Base-by-base conservation (phyloP, 2,329 filamentous ascomycete genomes). In the Gnomoniopsis smithogilvyi region DNA sequence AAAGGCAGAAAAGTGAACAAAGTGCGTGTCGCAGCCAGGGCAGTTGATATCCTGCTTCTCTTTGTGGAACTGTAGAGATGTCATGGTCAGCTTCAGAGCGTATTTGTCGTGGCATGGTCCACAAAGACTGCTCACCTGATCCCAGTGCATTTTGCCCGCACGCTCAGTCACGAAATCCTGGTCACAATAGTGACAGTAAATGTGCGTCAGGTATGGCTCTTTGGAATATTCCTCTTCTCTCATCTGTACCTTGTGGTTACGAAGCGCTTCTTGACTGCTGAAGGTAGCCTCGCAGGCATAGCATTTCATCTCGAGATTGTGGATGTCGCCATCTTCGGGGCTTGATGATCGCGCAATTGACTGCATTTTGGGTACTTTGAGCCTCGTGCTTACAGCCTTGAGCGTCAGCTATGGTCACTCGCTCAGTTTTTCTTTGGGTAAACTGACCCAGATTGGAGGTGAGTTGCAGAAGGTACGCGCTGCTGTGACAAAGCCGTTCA, bases 21-120 rank as follows among this genome's bases (percentile, higher is more conserved):
- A 82, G 1, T 67, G 67, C 2, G 64, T 60, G 0, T 65, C 53
- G 59, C 81, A 84, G 26, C 76, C 80, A 1, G 79, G 79, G 51
- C 81, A 84, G 2, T 62, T 50, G 1, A 84, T 70, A 1, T 73
- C 60, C 55, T 80, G 76, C 19, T 69, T 64, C 14, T 71, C 63
- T 6, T 71, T 70, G 58, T 81, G 79, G 12, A 63, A 51, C 76
- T 80, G 6, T 1, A 6, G 10, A 22, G 6, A 36, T 47, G 11
- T 41, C 22, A 51, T 43, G 19, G 12, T 36, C n/a, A 21, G 17
- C 19, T 8, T 6, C 22, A 6, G 12, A 3, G 17, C 6, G 8
- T 17, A 34, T 6, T 30, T 21, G 10, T n/a, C 36, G 36, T 41
- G 45, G 19, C 6, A 12, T 19, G 21, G 21, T 15, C 2, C 6